Evolutionary conservation across 257 asterid genomes (phyloP).

Genomic region (Parsonsia alboflavescens): DNA sequence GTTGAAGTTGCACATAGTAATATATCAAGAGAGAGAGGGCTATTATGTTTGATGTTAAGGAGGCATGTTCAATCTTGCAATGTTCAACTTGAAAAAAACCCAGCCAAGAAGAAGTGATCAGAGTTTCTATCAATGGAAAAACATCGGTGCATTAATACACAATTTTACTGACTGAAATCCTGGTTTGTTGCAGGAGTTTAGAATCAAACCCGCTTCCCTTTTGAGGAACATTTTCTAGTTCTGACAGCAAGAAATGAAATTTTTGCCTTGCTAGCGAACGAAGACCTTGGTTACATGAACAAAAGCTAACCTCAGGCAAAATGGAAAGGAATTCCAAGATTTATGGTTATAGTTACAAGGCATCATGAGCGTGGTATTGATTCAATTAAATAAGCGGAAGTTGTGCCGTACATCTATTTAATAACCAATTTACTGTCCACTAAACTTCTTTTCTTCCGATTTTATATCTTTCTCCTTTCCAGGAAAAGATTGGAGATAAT

Average conservation of each 20-base stretch:
- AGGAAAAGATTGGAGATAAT: no score
- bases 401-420: no score
- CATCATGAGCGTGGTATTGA: no score
- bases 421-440: no score
- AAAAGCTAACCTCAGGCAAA: neutral
- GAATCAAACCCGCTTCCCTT: no score
- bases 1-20: neutral
- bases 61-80: neutral
- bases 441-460: no score
- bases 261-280: neutral
- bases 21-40: neutral
- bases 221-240: neutral
- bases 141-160: neutral
- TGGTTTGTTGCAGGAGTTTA: no score
- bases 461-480: no score
- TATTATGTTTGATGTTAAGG: neutral
- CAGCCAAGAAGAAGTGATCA: neutral
- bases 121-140: neutral
- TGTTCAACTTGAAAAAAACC: neutral
- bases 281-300: neutral
- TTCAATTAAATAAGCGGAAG: no score
- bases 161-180: neutral
- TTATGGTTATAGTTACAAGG: no score
- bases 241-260: neutral
- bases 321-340: neutral